These are phyloP conservation scores for Daldinia bambusicola DNA, from an alignment of 495 filamentous ascomycete species.

Conservation along the genomic window DNA sequence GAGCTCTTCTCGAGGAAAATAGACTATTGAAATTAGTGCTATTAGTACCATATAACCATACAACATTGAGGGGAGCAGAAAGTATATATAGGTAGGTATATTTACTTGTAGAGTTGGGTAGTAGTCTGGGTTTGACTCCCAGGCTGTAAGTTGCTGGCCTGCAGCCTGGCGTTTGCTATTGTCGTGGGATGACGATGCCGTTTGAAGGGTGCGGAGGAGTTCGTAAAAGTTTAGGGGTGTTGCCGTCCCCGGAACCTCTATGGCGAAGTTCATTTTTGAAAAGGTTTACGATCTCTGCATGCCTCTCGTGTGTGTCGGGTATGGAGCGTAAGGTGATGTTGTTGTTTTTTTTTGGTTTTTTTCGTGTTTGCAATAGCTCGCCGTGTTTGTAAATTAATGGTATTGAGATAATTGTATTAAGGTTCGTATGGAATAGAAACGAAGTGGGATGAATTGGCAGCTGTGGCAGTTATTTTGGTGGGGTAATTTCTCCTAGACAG, in stretches of 20 bases:
- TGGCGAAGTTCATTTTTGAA: constrained; percentile 60
- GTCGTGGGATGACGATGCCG: constrained; percentile 79
- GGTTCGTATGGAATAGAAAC: not conserved
- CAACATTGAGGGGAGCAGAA: not conserved
- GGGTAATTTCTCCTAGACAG: not conserved
- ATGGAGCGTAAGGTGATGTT: not conserved
- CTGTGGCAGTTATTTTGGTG: not conserved
- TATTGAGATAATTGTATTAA: too few species aligned
- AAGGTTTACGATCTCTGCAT: constrained; percentile 1
- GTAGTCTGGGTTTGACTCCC: constrained; percentile 81
- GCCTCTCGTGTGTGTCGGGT: not conserved
- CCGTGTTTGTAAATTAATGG: not conserved
- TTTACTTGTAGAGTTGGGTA: constrained; percentile 82
- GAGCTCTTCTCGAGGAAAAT: constrained; percentile 81
- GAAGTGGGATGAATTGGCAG: constrained; percentile 14
- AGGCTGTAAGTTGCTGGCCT: constrained; percentile 82
- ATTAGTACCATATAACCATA: constrained; percentile 27
- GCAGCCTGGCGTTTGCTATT: constrained; percentile 81
- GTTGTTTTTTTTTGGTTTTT: not conserved
- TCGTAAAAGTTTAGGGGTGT: constrained; percentile 68
- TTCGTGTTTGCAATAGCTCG: not conserved
- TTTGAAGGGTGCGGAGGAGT: constrained; percentile 75
- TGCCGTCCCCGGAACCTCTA: constrained; percentile 65
- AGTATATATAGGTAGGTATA: not conserved
- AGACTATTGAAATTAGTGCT: constrained; percentile 59